phyloP scores from a whole-genome alignment of 1,284 basidiomycete genomes.

The Ganoderma resinaceum region DNA sequence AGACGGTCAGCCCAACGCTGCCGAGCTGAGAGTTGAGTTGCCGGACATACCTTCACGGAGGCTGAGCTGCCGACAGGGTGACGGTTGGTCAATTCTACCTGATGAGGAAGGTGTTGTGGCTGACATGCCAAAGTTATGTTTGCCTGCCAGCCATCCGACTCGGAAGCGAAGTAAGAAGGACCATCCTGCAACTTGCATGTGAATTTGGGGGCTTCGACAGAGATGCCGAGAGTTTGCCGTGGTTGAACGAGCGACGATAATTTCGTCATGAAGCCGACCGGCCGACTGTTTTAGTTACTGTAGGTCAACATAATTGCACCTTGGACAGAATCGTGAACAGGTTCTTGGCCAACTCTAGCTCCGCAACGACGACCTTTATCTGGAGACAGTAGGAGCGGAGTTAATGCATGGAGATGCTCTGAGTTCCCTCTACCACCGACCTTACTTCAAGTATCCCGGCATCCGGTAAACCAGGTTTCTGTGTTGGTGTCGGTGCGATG shows the following conservation, averaged over 20 bases:
- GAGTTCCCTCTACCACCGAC: too few relatives aligned
- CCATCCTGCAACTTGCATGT: not conserved
- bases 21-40: not conserved
- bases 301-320: too few relatives aligned
- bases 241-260: not conserved
- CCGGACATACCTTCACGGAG: constrained; percentile 3
- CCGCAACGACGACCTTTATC: too few relatives aligned
- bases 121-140: not conserved
- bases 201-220: not conserved
- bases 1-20: not conserved
- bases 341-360: too few relatives aligned
- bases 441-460: too few relatives aligned
- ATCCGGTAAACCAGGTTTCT: too few relatives aligned
- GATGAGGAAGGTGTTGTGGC: not conserved
- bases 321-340: too few relatives aligned
- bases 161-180: not conserved
- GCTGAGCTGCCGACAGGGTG: not conserved
- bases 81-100: not conserved
- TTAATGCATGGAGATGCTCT: too few relatives aligned
- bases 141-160: not conserved
- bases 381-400: too few relatives aligned
- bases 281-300: too few relatives aligned
- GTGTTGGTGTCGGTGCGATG: too few relatives aligned
- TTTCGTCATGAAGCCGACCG: too few relatives aligned
- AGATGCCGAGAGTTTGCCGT: not conserved